Percentiles rank a stretch among this genome's conserved stretches.
Evolutionary conservation across 2,329 filamentous ascomycete species (phyloP).

Genomic region (Fusarium torreyae): DNA sequence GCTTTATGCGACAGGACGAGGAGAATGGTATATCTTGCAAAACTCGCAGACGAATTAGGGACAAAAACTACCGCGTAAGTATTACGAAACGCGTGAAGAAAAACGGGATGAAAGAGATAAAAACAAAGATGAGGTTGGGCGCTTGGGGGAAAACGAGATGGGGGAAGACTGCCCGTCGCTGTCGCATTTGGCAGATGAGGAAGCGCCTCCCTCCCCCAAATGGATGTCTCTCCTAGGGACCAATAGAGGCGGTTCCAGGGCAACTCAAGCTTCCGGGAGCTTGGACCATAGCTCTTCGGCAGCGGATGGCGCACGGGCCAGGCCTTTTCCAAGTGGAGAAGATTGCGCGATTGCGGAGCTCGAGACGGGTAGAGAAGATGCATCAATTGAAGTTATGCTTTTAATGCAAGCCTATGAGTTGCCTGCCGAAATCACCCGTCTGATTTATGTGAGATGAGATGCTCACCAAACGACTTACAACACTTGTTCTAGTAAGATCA

Average conservation of each 20-base stretch:
- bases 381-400: slow-evolving; percentile 50
- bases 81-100: slow-evolving; percentile 29
- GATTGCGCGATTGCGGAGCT: slow-evolving; percentile 27
- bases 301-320: slow-evolving; percentile 44
- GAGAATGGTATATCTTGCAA: slow-evolving; percentile 27
- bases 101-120: slow-evolving; percentile 28
- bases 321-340: slow-evolving; percentile 23
- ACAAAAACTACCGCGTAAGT: slow-evolving; percentile 16
- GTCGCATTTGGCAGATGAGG: slow-evolving; percentile 45
- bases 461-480: slow-evolving; percentile 2
- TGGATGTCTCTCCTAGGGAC: slow-evolving; percentile 37
- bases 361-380: slow-evolving; percentile 25
- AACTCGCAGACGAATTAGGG: slow-evolving; percentile 24
- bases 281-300: slow-evolving; percentile 49
- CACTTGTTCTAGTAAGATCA: slow-evolving; percentile 1
- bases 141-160: slow-evolving; percentile 38
- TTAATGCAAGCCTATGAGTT: slow-evolving; percentile 26
- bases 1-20: slow-evolving; percentile 39
- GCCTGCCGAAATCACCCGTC: slow-evolving; percentile 23
- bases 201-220: slow-evolving; percentile 29
- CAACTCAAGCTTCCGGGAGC: slow-evolving; percentile 51
- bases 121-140: slow-evolving; percentile 48
- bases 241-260: slow-evolving; percentile 44
- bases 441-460: slow-evolving; percentile 21
- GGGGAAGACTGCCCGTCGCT: slow-evolving; percentile 44